Evolutionary conservation across 257 asterid species (phyloP).

Genomic region (Ballota nigra): DNA sequence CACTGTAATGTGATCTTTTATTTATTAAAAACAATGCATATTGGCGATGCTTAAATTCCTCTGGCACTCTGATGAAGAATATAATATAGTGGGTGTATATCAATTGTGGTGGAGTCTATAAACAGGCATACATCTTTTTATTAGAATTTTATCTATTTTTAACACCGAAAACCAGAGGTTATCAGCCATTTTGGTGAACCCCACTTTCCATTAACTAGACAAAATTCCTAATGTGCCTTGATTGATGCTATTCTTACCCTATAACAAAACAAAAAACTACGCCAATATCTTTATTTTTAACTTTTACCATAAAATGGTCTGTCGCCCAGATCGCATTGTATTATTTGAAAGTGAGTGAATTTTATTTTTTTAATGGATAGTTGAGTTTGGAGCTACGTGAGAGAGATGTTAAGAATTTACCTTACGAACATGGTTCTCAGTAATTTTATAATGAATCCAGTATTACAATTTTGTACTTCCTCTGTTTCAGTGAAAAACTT

Average conservation of each 20-base stretch:
- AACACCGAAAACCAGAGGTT: conserved; percentile 19
- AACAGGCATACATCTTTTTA: conserved; percentile 2
- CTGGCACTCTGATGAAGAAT: conserved; percentile 34
- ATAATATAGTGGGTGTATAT: conserved; percentile 36
- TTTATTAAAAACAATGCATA: conserved; percentile 35
- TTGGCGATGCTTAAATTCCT: conserved; percentile 34
- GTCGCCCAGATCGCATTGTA: too few species aligned
- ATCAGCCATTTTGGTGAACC: conserved; percentile 23
- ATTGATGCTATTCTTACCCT: conserved; percentile 9
- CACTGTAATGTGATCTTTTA: conserved; percentile 26
- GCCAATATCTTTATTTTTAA: neutral
- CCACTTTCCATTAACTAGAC: conserved; percentile 22
- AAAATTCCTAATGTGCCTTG: conserved; percentile 2
- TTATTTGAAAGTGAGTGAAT: too few species aligned
- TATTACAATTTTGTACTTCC: too few species aligned
- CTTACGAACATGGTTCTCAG: too few species aligned
- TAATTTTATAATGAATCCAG: too few species aligned
- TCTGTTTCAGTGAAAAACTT: too few species aligned
- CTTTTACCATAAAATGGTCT: too few species aligned
- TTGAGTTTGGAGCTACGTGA: too few species aligned
- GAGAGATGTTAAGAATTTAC: too few species aligned
- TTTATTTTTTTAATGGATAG: too few species aligned
- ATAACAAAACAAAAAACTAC: neutral
- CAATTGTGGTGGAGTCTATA: conserved; percentile 18
- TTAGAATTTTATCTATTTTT: conserved; percentile 16